phyloP scores from a whole-genome alignment of 805 yeast genomes.

The Sugiyamaella lignohabitans region DNA sequence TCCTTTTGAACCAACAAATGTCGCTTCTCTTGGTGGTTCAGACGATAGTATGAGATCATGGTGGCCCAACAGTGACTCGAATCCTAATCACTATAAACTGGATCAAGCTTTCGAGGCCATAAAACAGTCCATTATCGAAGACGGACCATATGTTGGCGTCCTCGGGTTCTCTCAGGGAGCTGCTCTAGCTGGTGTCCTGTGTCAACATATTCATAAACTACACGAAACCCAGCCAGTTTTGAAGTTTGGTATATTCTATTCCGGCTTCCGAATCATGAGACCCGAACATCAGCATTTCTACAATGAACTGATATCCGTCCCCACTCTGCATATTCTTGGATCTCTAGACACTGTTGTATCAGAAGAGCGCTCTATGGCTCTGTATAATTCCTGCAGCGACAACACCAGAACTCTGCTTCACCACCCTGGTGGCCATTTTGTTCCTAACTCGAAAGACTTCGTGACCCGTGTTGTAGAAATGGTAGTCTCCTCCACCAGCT shows the following conservation, averaged over 20 bases:
- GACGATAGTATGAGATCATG: constrained; percentile 56
- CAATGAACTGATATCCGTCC: constrained; percentile 30
- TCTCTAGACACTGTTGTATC: constrained; percentile 82
- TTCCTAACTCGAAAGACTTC: constrained; percentile 73
- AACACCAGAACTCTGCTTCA: constrained; percentile 44
- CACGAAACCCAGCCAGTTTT: constrained; percentile 48
- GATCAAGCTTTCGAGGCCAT: constrained; percentile 45
- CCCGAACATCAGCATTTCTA: constrained; percentile 29
- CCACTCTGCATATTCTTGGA: constrained; percentile 75
- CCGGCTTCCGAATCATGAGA: constrained; percentile 44
- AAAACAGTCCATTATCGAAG: constrained; percentile 47
- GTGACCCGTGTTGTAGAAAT: constrained; percentile 30
- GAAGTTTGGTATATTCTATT: constrained; percentile 68
- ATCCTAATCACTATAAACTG: constrained; percentile 28
- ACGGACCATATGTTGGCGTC: constrained; percentile 83
- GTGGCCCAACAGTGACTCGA: constrained; percentile 56
- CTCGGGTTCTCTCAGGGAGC: constrained; percentile 96
- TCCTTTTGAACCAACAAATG: constrained; percentile 58
- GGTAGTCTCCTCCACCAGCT: constrained; percentile 15
- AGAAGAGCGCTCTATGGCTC: constrained; percentile 56
- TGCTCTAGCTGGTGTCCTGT: constrained; percentile 67
- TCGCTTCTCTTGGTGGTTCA: constrained; percentile 41
- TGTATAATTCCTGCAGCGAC: constrained; percentile 47
- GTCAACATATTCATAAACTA: constrained; percentile 51
- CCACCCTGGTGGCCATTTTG: constrained; percentile 97